A percentile compares a stretch with the other conserved stretches of the same genome.
These are phyloP conservation scores for Apiospora rasikravindrae DNA, from an alignment of 2,329 filamentous ascomycete genomes.

Conservation along the genomic window DNA sequence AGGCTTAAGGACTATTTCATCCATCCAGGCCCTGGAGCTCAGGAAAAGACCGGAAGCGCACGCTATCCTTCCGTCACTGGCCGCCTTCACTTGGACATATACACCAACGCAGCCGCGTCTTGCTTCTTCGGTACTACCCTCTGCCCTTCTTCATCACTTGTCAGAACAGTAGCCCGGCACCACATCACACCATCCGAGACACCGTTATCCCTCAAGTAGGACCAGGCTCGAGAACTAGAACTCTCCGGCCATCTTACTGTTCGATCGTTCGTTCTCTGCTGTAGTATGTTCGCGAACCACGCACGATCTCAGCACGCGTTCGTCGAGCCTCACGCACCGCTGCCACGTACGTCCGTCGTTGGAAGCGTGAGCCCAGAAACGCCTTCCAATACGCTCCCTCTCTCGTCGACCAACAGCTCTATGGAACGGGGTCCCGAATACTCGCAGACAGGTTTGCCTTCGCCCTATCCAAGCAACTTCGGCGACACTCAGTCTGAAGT, in stretches of 20 bases:
- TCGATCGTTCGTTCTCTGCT: constrained; percentile 34
- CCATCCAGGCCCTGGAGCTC: constrained; percentile 32
- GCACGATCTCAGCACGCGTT: constrained; percentile 33
- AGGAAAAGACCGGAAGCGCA: constrained; percentile 35
- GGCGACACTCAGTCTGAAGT: constrained; percentile 82
- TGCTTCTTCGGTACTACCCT: constrained; percentile 39
- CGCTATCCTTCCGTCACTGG: constrained; percentile 39
- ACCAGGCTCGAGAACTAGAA: constrained; percentile 42
- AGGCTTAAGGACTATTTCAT: constrained; percentile 34
- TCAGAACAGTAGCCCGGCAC: constrained; percentile 33
- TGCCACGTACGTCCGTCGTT: constrained; percentile 35
- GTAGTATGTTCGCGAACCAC: constrained; percentile 41
- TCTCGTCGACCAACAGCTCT: constrained; percentile 32
- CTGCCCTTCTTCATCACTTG: constrained; percentile 36
- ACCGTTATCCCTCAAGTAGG: constrained; percentile 38
- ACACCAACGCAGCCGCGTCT: constrained; percentile 43
- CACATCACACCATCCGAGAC: constrained; percentile 31
- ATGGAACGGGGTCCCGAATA: constrained; percentile 75
- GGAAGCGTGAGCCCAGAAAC: constrained; percentile 34
- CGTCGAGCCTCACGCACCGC: constrained; percentile 38
- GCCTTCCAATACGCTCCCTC: constrained; percentile 34
- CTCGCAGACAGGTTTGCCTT: constrained; percentile 87
- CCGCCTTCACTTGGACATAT: constrained; percentile 40
- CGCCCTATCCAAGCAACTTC: constrained; percentile 70
- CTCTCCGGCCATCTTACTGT: constrained; percentile 35